Evolutionary conservation across 768 basidiomycete species (phyloP).

Genomic region (Boletales sp.): DNA sequence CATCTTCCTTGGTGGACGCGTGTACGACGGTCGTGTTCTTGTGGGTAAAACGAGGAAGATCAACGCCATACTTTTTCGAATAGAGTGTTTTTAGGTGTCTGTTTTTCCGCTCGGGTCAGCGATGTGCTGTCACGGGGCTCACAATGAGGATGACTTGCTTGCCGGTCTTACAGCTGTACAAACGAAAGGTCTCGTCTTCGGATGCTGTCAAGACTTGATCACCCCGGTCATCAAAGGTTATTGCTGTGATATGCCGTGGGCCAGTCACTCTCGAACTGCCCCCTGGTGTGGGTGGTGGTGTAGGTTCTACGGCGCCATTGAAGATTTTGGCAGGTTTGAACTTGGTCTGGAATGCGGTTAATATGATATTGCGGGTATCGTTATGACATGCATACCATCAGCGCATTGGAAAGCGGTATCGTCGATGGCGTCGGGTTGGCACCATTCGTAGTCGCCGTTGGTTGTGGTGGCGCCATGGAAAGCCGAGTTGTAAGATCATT

Average conservation of each 20-base stretch:
- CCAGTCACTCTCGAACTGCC: constrained; percentile 36
- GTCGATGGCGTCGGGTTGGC: constrained; percentile 28
- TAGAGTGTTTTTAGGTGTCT: constrained; percentile 76
- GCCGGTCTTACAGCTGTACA: constrained; percentile 88
- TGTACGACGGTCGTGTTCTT: constrained; percentile 81
- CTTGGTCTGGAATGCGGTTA: constrained; percentile 46
- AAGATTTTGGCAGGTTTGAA: constrained; percentile 90
- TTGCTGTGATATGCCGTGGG: constrained; percentile 78
- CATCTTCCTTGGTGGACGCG: constrained; percentile 93
- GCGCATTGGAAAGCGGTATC: constrained; percentile 41
- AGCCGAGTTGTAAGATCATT: constrained; percentile 4
- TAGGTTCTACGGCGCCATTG: constrained; percentile 69
- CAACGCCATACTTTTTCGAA: constrained; percentile 97
- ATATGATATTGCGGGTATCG: background rate
- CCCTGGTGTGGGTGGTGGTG: constrained; percentile 45
- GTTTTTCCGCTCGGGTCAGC: constrained; percentile 25
- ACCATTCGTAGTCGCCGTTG: constrained; percentile 35
- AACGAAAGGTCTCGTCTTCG: constrained; percentile 88
- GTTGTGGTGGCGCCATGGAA: constrained; percentile 42
- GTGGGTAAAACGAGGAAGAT: constrained; percentile 93
- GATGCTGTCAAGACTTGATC: constrained; percentile 81
- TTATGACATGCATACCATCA: constrained; percentile 43
- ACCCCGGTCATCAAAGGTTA: constrained; percentile 89
- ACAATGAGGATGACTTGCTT: constrained; percentile 65
- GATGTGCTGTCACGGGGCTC: constrained; percentile 12